These are phyloP conservation scores for Amaranthus hypochondriacus DNA, from an alignment of 148 eudicot species.

Conservation along the genomic window DNA sequence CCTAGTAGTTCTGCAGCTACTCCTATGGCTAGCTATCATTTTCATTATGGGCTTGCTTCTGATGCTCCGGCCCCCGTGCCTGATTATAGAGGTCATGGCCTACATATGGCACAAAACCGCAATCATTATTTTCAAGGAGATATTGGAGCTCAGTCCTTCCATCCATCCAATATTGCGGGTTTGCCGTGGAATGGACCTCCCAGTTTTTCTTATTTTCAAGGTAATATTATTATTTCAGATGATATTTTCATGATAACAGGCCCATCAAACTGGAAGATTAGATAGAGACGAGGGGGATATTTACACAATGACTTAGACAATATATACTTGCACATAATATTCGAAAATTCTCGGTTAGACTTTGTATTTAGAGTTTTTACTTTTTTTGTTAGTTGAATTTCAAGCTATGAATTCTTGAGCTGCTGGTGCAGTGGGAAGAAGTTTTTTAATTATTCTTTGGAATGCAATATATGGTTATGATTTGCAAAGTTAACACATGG, in stretches of 20 bases:
- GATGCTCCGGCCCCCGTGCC: conserved; percentile 44
- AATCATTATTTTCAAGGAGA: conserved; percentile 49
- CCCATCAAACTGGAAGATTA: neutral
- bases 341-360: too few relatives aligned
- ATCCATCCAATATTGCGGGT: conserved; percentile 38
- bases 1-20: conserved; percentile 54
- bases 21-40: conserved; percentile 36
- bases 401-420: too few relatives aligned
- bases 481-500: neutral
- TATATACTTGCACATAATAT: too few relatives aligned
- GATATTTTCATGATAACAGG: neutral
- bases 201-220: conserved; percentile 53
- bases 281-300: neutral
- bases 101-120: conserved; percentile 34
- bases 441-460: too few relatives aligned
- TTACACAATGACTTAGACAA: too few relatives aligned
- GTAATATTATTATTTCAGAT: conserved; percentile 29
- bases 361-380: too few relatives aligned
- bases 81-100: conserved; percentile 42
- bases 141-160: conserved; percentile 48
- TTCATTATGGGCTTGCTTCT: conserved; percentile 36
- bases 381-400: too few relatives aligned
- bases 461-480: too few relatives aligned
- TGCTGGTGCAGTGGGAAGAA: too few relatives aligned
- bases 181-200: conserved; percentile 53